Base-by-base conservation (phyloP, 306 rosid genomes). In the Malus sylvestris region DNA sequence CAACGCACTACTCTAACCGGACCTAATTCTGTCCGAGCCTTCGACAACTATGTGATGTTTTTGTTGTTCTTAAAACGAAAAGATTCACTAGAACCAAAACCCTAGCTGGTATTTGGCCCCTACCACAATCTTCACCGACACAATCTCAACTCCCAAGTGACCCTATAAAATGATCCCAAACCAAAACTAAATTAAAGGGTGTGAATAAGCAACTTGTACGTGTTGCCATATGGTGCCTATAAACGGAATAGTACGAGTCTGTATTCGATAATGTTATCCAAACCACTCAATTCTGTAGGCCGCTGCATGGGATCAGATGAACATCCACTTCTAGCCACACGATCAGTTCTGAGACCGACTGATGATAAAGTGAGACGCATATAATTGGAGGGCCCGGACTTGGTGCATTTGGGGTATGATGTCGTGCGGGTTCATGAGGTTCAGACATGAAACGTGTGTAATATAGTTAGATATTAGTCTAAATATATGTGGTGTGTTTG, bases 291-390 rank as follows among this genome's bases (percentile, higher is more conserved):
- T n/a, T n/a, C 16, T 35, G 40, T 35, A 6, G 22, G 64, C 71
- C 68, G 20, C 59, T 55, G 32, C 10, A 63, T 23, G 46, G 33
- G 38, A 74, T 76, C 74, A 73, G 52, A 58, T 27, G 71, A 19
- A 14, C 58, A 40, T 42, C 18, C 29, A 67, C 57, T 77, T n/a
- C 13, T 70, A 44, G 18, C 86, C 80, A 58, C 82, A 62, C 55
- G 72, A 76, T 70, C 74, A 61, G 40, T 52, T 44, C 4, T 59
- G 9, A 18, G 58, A 44, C 61, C 73, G 12, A 71, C 68, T 73
- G 32, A 55, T 75, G 77, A 79, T 77, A 80, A 55, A 63, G 16
- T 49, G 71, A 74, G 8, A 59, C 25, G 19, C 15, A 64, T 13
- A 7, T 13, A 9, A 51, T 75, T 15, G 23, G 14, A n/a, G 71